phyloP scores from a whole-genome alignment of 805 yeast species.

The Suhomyces faveliae region DNA sequence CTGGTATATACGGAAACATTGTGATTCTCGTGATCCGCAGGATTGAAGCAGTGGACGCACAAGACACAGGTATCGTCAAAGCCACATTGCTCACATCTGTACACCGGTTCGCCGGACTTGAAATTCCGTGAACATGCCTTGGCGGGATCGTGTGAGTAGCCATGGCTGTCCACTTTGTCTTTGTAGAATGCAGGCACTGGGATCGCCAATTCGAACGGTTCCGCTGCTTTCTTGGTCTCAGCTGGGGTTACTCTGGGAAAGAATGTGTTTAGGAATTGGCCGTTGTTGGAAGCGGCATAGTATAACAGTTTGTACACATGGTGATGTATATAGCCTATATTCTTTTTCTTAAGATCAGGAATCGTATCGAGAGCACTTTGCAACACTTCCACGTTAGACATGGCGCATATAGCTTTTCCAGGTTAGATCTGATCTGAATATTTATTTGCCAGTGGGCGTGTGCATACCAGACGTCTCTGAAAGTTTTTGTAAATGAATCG shows the following conservation, averaged over 20 bases:
- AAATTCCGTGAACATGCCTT: slow-evolving; percentile 69
- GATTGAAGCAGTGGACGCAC: slow-evolving; percentile 71
- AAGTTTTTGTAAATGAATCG: background rate
- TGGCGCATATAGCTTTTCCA: background rate
- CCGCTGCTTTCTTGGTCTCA: background rate
- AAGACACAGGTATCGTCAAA: slow-evolving; percentile 76
- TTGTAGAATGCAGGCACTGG: slow-evolving; percentile 2
- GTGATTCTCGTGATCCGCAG: slow-evolving; percentile 65
- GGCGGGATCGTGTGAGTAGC: slow-evolving; percentile 49
- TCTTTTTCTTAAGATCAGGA: background rate
- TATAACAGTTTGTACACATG: slow-evolving; percentile 28
- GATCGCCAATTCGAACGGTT: background rate
- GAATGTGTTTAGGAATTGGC: slow-evolving; percentile 11
- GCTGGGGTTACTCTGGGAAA: slow-evolving; percentile 10
- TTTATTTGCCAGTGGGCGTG: background rate
- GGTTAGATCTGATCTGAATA: background rate
- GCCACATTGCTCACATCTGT: slow-evolving; percentile 74
- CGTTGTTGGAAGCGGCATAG: slow-evolving; percentile 22
- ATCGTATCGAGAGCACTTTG: background rate
- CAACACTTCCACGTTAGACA: background rate
- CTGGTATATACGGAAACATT: slow-evolving; percentile 55
- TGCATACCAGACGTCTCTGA: background rate
- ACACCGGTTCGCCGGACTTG: slow-evolving; percentile 61
- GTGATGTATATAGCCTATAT: background rate
- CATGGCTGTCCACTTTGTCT: background rate